phyloP scores from a whole-genome alignment of 148 eudicot species.

The Diospyros lotus region DNA sequence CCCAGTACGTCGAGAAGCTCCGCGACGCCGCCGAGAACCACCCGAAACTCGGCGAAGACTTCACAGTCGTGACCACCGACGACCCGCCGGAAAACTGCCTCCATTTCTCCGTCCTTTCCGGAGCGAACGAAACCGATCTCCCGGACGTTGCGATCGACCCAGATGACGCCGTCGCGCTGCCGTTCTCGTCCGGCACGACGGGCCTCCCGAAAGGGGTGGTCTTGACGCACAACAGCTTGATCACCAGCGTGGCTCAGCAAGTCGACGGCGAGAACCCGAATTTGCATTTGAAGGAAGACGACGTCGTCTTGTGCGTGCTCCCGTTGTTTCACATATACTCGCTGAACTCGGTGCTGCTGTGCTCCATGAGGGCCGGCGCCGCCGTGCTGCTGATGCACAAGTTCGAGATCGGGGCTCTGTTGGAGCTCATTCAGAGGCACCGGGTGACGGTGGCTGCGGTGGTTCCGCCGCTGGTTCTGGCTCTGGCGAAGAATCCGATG shows the following conservation, averaged over 20 bases:
- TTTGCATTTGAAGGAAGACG: conserved; percentile 48
- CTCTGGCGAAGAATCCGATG: conserved; percentile 61
- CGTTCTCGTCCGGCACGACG: conserved; percentile 86
- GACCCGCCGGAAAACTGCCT: conserved; percentile 47
- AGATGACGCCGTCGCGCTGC: conserved; percentile 71
- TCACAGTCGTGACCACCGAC: conserved; percentile 42
- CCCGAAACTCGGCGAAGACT: conserved; percentile 36
- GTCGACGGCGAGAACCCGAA: conserved; percentile 93
- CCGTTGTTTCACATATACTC: conserved; percentile 86
- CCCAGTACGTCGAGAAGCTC: conserved; percentile 62
- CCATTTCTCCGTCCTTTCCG: conserved; percentile 41
- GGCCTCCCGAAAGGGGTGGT: conserved; percentile 89
- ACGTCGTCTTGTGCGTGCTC: conserved; percentile 71
- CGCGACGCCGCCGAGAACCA: conserved; percentile 11
- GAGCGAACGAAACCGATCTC: conserved; percentile 28
- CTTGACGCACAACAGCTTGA: conserved; percentile 67
- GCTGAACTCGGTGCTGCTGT: conserved; percentile 62
- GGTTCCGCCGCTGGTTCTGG: conserved; percentile 80
- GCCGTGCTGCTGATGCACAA: conserved; percentile 70
- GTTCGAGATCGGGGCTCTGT: conserved; percentile 55
- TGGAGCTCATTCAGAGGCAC: conserved; percentile 66
- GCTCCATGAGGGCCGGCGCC: conserved; percentile 68
- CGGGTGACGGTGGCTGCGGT: conserved; percentile 76
- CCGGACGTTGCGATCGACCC: conserved; percentile 33
- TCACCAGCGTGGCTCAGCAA: conserved; percentile 77